Evolutionary conservation across 257 asterid species (phyloP), one percentile per base, ranked within the genome.

Genomic region (Gentiana macrophylla): DNA sequence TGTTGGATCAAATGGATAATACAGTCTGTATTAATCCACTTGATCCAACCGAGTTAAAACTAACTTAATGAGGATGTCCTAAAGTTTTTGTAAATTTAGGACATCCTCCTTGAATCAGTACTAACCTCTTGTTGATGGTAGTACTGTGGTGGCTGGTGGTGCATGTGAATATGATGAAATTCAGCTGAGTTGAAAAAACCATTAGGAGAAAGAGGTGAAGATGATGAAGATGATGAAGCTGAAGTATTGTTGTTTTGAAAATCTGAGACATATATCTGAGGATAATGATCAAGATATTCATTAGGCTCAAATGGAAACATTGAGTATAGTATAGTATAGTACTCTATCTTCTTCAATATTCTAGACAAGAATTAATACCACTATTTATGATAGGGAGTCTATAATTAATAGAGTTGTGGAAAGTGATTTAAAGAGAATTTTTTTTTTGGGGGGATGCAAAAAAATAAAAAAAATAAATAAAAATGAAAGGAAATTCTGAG

Each of bases 111-210:
- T 41, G 2, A 41, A 10, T 41, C 8, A 5, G 1, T 2, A 38
- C 56, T 1, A 69, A 84, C 94, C 89, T 72, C 64, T 10, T 50
- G 72, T 6, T 64, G 84, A 5, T 63, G 73, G 7, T 24, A 24
- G 24, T 24, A 24, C 24, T 53, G 79, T 8, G 49, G 76, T 2
- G 55, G 70, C 8, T 55, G 76, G 66, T 41, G 6, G 6, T 71
- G 65, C 9, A 69, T 12, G 13, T 71, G 65, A 35, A 37, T 64
- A 8, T 55, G 70, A 65, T 71, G 74, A 53, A 35, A 70, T 34
- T 63, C 69, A 8, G 43, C 34, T 0, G 80, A 50, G 48, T 51
- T 57, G 68, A 77, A 77, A 79, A 73, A 81, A 10, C 72, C 49
- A 64, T 61, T 77, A 55, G 64, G 74, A 13, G 71, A 70, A 54